Evolutionary conservation across 108 stramenopile species (phyloP).

Genomic region (Nannochloropsis gaditana): DNA sequence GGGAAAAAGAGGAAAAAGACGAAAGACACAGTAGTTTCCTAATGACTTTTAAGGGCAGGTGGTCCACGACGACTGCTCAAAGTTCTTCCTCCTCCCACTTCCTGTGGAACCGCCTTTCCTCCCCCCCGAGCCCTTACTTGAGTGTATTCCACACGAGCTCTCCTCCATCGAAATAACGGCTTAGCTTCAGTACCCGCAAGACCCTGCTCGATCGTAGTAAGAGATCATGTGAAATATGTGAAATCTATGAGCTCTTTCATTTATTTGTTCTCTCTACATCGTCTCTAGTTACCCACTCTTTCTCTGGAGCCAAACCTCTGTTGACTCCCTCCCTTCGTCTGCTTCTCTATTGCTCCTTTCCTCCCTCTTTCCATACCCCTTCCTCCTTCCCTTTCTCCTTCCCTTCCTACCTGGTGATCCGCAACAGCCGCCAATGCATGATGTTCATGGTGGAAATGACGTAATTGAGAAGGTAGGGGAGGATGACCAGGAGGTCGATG

Average conservation of each 20-base stretch:
- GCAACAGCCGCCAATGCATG: background rate
- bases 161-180: background rate
- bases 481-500: background rate
- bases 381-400: background rate
- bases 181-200: conserved; percentile 14
- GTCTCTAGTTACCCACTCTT: background rate
- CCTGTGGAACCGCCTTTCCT: no score
- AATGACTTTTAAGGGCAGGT: no score
- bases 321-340: no score
- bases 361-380: background rate
- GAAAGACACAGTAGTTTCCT: no score
- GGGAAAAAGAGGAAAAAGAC: no score
- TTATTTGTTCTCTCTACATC: background rate
- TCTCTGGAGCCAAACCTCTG: no score
- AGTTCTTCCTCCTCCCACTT: no score
- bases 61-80: no score
- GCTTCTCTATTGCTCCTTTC: background rate
- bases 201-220: background rate
- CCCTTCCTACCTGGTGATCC: background rate
- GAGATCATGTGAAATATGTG: background rate
- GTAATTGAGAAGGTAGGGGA: background rate
- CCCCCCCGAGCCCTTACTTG: background rate
- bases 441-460: background rate
- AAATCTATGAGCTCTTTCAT: background rate
- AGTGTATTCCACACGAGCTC: background rate